A percentile compares a stretch with the other conserved stretches of the same genome.
Evolutionary conservation across 768 basidiomycete species (phyloP).

Genomic region (Kwoniella europaea): DNA sequence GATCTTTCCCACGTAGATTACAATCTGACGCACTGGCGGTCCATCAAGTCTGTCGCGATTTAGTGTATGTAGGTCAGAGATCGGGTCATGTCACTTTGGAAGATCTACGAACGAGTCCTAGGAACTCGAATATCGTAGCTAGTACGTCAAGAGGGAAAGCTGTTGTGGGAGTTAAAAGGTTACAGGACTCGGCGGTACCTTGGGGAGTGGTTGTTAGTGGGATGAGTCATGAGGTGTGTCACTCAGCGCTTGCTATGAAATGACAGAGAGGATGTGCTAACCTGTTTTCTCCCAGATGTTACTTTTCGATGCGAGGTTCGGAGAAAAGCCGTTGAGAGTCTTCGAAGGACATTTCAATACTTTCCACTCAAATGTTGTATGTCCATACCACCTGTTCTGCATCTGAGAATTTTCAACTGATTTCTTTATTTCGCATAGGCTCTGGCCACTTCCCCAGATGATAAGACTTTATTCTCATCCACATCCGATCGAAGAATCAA

Average conservation of each 20-base stretch:
- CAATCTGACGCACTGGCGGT: slow-evolving; percentile 40
- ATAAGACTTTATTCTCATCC: slow-evolving; percentile 38
- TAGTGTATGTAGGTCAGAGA: slow-evolving; percentile 42
- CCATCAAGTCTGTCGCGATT: slow-evolving; percentile 32
- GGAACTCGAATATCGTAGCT: slow-evolving; percentile 20
- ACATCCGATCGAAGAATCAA: slow-evolving; percentile 43
- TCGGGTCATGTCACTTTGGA: slow-evolving; percentile 29
- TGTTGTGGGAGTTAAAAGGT: slow-evolving; percentile 44
- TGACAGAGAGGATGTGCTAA: background rate
- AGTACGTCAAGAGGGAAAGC: slow-evolving; percentile 31
- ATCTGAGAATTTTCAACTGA: too few relatives aligned
- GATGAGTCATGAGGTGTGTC: slow-evolving; percentile 46
- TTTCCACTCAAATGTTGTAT: slow-evolving; percentile 29
- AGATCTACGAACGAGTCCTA: slow-evolving; percentile 32
- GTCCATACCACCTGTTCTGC: too few relatives aligned
- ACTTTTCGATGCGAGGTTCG: slow-evolving; percentile 43
- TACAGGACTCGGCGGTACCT: slow-evolving; percentile 46
- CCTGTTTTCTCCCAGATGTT: slow-evolving; percentile 15
- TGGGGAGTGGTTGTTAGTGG: slow-evolving; percentile 43
- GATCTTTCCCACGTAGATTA: slow-evolving; percentile 23
- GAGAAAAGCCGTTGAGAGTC: slow-evolving; percentile 19
- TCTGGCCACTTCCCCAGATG: slow-evolving; percentile 38
- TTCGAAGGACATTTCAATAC: slow-evolving; percentile 43
- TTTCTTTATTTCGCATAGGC: too few relatives aligned
- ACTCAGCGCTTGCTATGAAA: background rate